Evolutionary conservation across 2,329 filamentous ascomycete genomes (phyloP), one percentile per base, ranked within the genome.

Genomic region (Hymenoscyphus occultus): DNA sequence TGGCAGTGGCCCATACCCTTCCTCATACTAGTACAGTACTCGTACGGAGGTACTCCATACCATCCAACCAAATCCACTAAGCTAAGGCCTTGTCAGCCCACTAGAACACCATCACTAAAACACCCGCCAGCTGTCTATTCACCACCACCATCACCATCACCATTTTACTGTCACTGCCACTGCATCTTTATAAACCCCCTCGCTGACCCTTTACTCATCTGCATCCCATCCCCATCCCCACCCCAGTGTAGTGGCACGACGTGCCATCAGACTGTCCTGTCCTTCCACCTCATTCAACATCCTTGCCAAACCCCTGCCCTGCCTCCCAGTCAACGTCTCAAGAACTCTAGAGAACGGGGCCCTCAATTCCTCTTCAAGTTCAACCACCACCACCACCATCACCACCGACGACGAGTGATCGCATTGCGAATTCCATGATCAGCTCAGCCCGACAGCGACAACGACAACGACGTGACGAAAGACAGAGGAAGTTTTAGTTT

Each of bases 381-480:
- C 59, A 39, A 61, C 63, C 28, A 28, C 28, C 28, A 28, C 28
- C 28, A 28, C 28, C 28, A 28, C 28, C 28, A 28, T 61, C 5
- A 39, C 60, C 14, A 39, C 48, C 64, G 59, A 67, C 68, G 39
- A 69, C 64, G 66, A 71, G 67, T 60, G 67, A 71, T 68, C 65
- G 64, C 65, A 71, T 69, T 69, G 69, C 56, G 58, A 62, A 65
- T 67, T 71, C 70, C 70, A 73, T 73, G 71, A 67, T 68, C 66
- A 70, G 65, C 65, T 48, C 56, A 60, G 62, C 57, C 65, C 60
- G 67, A 69, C 60, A 39, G 58, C 64, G 67, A 56, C 60, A 39
- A 59, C 64, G 67, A 56, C 60, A 39, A 59, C 64, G 67, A 56
- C 5, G 65, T 60, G 64, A 65, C 62, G 61, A 65, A 62, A 65